These are phyloP conservation scores for Hyaloscypha hepaticicola DNA, from an alignment of 495 filamentous ascomycete species.

Conservation along the genomic window DNA sequence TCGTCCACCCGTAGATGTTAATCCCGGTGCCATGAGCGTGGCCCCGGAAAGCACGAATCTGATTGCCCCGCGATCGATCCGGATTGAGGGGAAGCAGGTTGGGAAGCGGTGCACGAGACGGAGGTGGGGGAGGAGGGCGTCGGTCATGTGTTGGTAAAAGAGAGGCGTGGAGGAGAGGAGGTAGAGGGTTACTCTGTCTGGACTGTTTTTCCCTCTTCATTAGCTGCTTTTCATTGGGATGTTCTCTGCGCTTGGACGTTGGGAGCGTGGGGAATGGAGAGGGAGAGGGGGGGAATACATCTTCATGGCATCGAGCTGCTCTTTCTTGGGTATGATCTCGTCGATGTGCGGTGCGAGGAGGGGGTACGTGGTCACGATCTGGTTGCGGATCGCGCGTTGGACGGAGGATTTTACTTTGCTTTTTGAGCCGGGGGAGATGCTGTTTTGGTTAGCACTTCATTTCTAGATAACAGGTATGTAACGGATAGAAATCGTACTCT, in stretches of 20 bases:
- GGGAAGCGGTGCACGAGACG: slow-evolving; percentile 73
- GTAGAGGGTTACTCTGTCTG: slow-evolving; percentile 85
- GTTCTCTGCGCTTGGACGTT: slow-evolving; percentile 1
- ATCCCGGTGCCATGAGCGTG: slow-evolving; percentile 89
- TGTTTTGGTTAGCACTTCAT: slow-evolving; percentile 39
- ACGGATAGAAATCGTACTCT: slow-evolving; percentile 58
- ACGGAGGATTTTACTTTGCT: slow-evolving; percentile 97
- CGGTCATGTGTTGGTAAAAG: slow-evolving; percentile 90
- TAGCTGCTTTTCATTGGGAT: slow-evolving; percentile 2
- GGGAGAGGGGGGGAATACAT: slow-evolving; percentile 45
- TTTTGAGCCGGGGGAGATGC: slow-evolving; percentile 74
- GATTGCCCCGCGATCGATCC: slow-evolving; percentile 92
- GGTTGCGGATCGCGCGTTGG: slow-evolving; percentile 79
- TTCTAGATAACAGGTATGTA: not conserved
- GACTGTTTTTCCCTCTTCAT: no score
- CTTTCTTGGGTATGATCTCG: slow-evolving; percentile 93
- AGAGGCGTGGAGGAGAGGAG: slow-evolving; percentile 71
- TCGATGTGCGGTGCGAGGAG: slow-evolving; percentile 86
- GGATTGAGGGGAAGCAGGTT: slow-evolving; percentile 61
- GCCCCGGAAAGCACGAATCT: slow-evolving; percentile 93
- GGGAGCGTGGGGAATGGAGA: not conserved
- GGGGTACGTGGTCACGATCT: slow-evolving; percentile 80
- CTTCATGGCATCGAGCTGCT: slow-evolving; percentile 88
- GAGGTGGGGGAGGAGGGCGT: slow-evolving; percentile 75
- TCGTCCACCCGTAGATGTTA: slow-evolving; percentile 77